Evolutionary conservation across 1,139 yeast genomes (phyloP).

Genomic region (Debaryomyces nepalensis): DNA sequence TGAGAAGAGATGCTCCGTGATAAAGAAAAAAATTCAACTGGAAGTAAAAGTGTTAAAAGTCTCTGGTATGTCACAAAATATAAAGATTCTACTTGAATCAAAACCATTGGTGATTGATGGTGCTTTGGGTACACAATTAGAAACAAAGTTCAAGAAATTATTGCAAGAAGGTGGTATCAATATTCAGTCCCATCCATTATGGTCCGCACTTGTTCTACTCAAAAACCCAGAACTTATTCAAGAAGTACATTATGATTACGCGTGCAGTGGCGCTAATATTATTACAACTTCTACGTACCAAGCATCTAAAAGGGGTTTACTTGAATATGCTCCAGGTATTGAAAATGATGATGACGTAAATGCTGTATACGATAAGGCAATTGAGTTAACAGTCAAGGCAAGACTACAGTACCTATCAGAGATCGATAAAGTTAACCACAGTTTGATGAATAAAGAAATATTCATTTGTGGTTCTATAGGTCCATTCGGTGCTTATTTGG

Average conservation of each 20-base stretch:
- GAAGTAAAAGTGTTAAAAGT: too few relatives aligned
- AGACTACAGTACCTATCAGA: constrained; percentile 14
- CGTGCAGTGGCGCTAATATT: constrained; percentile 59
- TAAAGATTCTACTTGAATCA: neutral
- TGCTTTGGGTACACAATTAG: constrained; percentile 38
- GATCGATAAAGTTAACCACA: neutral
- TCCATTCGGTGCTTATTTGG: constrained; percentile 70
- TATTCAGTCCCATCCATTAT: constrained; percentile 37
- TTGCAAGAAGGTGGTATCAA: constrained; percentile 12
- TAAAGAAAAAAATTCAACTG: neutral
- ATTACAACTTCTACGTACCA: constrained; percentile 68
- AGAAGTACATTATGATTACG: constrained; percentile 55
- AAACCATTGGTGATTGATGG: constrained; percentile 29
- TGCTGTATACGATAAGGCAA: constrained; percentile 36
- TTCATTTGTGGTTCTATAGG: constrained; percentile 67
- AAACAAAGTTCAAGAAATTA: constrained; percentile 15
- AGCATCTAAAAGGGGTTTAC: constrained; percentile 49
- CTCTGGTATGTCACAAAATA: neutral
- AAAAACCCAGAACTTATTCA: constrained; percentile 51
- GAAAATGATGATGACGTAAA: constrained; percentile 30
- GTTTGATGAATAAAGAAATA: constrained; percentile 14
- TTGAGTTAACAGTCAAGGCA: constrained; percentile 38
- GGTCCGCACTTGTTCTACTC: constrained; percentile 64
- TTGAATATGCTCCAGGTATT: constrained; percentile 29
- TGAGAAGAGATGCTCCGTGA: neutral